phyloP scores from a whole-genome alignment of 768 basidiomycete species.

The Kwoniella europaea region DNA sequence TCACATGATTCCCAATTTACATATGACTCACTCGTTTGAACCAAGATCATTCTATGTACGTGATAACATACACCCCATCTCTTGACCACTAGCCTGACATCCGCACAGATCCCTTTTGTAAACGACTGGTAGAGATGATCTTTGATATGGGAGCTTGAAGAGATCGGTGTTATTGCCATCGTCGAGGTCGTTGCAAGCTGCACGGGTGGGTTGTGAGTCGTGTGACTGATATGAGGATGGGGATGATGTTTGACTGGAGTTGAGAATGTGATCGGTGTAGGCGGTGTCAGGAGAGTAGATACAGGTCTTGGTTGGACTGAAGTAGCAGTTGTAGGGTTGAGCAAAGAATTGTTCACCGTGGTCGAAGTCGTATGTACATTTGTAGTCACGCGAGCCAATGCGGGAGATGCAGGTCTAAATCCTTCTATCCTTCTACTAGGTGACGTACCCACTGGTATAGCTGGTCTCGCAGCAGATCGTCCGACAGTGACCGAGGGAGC shows the following conservation, averaged over 20 bases:
- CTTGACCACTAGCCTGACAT: slow-evolving; percentile 75
- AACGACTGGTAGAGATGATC: slow-evolving; percentile 76
- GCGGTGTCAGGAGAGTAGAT: background rate
- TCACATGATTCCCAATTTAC: background rate
- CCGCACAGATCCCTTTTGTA: slow-evolving; percentile 72
- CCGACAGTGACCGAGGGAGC: background rate
- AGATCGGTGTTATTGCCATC: slow-evolving; percentile 12
- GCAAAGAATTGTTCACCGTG: background rate
- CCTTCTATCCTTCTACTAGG: slow-evolving; percentile 6
- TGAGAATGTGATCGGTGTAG: background rate
- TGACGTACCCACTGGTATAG: background rate
- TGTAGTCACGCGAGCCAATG: slow-evolving; percentile 9
- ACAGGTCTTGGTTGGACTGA: background rate
- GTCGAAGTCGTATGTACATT: background rate
- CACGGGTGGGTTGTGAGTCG: background rate
- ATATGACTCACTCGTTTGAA: slow-evolving; percentile 72
- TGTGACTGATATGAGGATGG: background rate
- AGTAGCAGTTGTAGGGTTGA: background rate
- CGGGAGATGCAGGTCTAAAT: slow-evolving; percentile 4
- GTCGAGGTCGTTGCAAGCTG: background rate
- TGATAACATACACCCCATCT: slow-evolving; percentile 76
- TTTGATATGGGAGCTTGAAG: slow-evolving; percentile 8
- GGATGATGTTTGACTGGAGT: slow-evolving; percentile 2
- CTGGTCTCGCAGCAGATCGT: background rate
- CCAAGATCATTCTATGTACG: slow-evolving; percentile 82